Evolutionary conservation across 2,329 filamentous ascomycete genomes (phyloP).

Genomic region (Ilyonectria destructans): DNA sequence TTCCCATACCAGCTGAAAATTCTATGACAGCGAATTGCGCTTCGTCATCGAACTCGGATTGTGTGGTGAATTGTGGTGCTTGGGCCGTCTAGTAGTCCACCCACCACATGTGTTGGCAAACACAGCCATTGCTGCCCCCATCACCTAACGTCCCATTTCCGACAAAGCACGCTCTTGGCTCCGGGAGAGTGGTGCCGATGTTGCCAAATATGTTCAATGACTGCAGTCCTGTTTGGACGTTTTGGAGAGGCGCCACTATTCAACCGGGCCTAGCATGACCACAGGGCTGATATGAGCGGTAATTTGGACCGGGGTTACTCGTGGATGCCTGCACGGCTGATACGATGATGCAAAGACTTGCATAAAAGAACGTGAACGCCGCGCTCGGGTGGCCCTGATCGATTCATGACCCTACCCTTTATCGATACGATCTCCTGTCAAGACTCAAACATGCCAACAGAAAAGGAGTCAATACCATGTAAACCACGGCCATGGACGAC

Average conservation of each 20-base stretch:
- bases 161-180: neutral
- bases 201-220: neutral
- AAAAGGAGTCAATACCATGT: slow-evolving; percentile 14
- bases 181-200: neutral
- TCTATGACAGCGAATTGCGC: neutral
- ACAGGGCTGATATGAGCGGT: neutral
- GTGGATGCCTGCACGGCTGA: neutral
- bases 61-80: neutral
- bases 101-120: neutral
- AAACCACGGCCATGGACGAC: slow-evolving; percentile 21
- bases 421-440: neutral
- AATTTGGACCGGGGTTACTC: neutral
- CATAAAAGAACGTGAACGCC: neutral
- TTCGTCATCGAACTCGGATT: neutral
- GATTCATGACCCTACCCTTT: neutral
- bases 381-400: neutral
- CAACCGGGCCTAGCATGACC: neutral
- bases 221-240: neutral
- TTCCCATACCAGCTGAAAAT: neutral
- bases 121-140: neutral
- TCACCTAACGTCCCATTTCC: neutral
- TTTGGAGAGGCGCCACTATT: neutral
- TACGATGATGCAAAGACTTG: neutral
- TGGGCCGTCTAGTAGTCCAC: neutral
- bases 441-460: slow-evolving; percentile 19